Evolutionary conservation across 371 early-diverging fungal genomes (phyloP).

Genomic region (Rhizopus arrhizus): DNA sequence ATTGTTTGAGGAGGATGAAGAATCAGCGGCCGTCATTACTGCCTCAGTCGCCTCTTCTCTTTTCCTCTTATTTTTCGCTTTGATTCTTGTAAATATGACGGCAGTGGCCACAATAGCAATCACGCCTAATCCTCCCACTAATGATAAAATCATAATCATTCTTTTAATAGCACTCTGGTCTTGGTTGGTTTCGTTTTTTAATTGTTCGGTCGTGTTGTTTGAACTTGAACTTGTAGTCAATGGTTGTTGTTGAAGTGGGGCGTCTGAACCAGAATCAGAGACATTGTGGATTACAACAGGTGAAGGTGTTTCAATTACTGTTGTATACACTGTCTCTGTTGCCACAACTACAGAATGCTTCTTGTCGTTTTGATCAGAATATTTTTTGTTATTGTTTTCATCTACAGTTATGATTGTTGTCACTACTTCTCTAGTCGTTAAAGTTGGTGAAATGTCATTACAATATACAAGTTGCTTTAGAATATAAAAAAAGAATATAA

Average conservation of each 20-base stretch:
- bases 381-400: neutral
- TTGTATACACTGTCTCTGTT: constrained; percentile 15
- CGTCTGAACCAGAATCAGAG: constrained; percentile 11
- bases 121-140: constrained; percentile 38
- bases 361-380: neutral
- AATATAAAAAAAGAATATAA: too few relatives aligned
- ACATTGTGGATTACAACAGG: constrained; percentile 16
- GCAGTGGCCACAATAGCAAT: constrained; percentile 29
- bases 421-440: neutral
- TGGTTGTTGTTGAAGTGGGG: constrained; percentile 14
- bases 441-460: neutral
- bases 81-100: constrained; percentile 28
- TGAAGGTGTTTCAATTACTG: constrained; percentile 5
- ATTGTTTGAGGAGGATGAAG: neutral
- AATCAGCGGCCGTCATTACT: neutral
- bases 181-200: constrained; percentile 10
- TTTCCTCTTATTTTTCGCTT: constrained; percentile 20
- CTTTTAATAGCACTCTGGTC: constrained; percentile 27
- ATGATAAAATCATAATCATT: constrained; percentile 30
- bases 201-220: constrained; percentile 3
- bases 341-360: neutral
- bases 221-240: neutral
- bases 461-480: neutral
- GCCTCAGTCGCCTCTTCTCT: constrained; percentile 9
- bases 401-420: neutral